phyloP scores from a whole-genome alignment of 495 filamentous ascomycete species.

The Hypoxylon rickii region DNA sequence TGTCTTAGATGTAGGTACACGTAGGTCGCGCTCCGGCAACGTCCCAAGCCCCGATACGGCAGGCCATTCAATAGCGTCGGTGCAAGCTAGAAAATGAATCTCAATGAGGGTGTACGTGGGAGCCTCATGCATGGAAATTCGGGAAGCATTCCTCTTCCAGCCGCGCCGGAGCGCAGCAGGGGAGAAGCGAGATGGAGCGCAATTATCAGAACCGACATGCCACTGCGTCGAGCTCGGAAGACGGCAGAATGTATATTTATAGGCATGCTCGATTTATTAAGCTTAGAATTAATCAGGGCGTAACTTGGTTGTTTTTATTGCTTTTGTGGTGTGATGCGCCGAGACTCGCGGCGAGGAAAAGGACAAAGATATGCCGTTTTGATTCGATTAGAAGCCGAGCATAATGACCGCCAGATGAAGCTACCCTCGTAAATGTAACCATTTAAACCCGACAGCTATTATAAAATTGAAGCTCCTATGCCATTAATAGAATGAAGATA shows the following conservation, averaged over 20 bases:
- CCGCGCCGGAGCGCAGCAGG: not conserved
- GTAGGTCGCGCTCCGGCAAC: constrained; percentile 5
- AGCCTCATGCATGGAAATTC: constrained; percentile 36
- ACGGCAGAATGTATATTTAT: constrained; percentile 7
- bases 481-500: too few species aligned
- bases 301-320: too few species aligned
- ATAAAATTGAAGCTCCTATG: too few species aligned
- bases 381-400: too few species aligned
- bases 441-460: too few species aligned
- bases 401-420: too few species aligned
- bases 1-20: not conserved
- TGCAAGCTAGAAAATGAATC: not conserved
- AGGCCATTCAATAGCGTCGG: too few species aligned
- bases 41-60: constrained; percentile 12
- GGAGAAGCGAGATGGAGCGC: not conserved
- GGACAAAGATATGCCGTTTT: too few species aligned
- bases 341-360: too few species aligned
- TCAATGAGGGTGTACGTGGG: not conserved
- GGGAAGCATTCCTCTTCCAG: constrained; percentile 27
- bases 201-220: constrained; percentile 3
- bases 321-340: too few species aligned
- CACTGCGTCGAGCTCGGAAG: constrained; percentile 7
- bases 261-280: not conserved
- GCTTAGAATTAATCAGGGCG: too few species aligned
- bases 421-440: too few species aligned